phyloP scores from a whole-genome alignment of 768 basidiomycete genomes.

The Amanita pallidorosea region DNA sequence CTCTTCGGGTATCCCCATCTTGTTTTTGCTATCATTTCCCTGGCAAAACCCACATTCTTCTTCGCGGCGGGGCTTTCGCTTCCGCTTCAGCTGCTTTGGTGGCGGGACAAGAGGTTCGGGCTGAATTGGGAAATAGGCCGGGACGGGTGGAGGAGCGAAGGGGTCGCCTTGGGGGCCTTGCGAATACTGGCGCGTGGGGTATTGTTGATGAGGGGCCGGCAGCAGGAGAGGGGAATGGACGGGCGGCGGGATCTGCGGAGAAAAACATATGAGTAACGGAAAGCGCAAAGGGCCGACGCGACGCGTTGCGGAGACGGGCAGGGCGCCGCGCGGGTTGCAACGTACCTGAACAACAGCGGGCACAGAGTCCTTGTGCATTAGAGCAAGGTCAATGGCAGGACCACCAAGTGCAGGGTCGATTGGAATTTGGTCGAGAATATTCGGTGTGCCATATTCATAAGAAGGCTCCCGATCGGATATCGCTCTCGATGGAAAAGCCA shows the following conservation, averaged over 20 bases:
- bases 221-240: conserved; percentile 14
- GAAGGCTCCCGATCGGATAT: conserved; percentile 43
- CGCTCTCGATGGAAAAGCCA: conserved; percentile 42
- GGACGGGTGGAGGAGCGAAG: conserved; percentile 56
- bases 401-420: conserved; percentile 70
- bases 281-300: conserved; percentile 45
- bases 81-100: conserved; percentile 37
- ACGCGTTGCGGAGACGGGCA: conserved; percentile 40
- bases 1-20: conserved; percentile 41
- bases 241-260: conserved; percentile 17
- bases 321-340: conserved; percentile 12
- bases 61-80: conserved; percentile 40
- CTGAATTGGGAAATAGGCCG: conserved; percentile 39
- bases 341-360: conserved; percentile 26
- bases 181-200: conserved; percentile 41
- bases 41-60: conserved; percentile 71
- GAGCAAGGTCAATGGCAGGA: conserved; percentile 41
- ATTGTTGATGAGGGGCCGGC: conserved; percentile 20
- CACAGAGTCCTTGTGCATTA: conserved; percentile 21
- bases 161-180: conserved; percentile 78
- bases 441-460: conserved; percentile 51
- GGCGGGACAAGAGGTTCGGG: conserved; percentile 29
- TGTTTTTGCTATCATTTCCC: conserved; percentile 53
- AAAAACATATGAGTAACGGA: conserved; percentile 15
- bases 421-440: conserved; percentile 56